A percentile compares a stretch with the other conserved stretches of the same genome.
Evolutionary conservation across 768 basidiomycete species (phyloP).

Genomic region (Macrocybe gigantea): DNA sequence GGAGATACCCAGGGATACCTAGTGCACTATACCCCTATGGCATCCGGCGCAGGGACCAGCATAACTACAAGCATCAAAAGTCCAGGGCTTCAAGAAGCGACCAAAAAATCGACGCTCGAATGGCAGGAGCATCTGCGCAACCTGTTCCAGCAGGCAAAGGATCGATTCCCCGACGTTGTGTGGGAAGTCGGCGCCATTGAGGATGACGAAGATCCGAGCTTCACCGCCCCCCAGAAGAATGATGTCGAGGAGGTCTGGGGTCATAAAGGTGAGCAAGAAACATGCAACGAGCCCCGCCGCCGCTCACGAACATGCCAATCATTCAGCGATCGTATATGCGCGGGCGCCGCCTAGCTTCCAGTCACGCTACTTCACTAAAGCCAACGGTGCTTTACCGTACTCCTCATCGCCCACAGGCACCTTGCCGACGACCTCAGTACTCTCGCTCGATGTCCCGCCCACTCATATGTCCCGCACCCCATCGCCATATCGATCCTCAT

Average conservation of each 20-base stretch:
- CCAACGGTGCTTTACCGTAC: constrained; percentile 45
- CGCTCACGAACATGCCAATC: background rate
- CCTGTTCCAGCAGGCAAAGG: constrained; percentile 80
- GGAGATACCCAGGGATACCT: background rate
- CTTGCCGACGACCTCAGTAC: constrained; percentile 50
- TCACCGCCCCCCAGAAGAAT: constrained; percentile 10
- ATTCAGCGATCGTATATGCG: constrained; percentile 85
- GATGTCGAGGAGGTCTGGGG: constrained; percentile 71
- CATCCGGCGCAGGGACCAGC: constrained; percentile 11
- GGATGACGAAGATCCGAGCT: constrained; percentile 44
- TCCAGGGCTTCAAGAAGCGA: constrained; percentile 59
- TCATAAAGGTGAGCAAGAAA: constrained; percentile 73
- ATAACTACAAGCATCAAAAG: constrained; percentile 7
- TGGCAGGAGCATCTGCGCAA: constrained; percentile 82
- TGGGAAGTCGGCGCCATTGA: constrained; percentile 56
- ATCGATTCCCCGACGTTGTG: constrained; percentile 94
- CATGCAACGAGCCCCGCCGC: background rate
- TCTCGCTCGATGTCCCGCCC: constrained; percentile 49
- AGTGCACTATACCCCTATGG: background rate
- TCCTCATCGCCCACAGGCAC: constrained; percentile 41
- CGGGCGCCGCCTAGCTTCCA: constrained; percentile 92
- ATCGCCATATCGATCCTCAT: constrained; percentile 36
- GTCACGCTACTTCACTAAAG: constrained; percentile 76
- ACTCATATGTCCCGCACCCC: constrained; percentile 24
- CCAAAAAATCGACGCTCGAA: constrained; percentile 54